phyloP scores from a whole-genome alignment of 1,284 basidiomycete genomes.

The Uromyces viciae-fabae region DNA sequence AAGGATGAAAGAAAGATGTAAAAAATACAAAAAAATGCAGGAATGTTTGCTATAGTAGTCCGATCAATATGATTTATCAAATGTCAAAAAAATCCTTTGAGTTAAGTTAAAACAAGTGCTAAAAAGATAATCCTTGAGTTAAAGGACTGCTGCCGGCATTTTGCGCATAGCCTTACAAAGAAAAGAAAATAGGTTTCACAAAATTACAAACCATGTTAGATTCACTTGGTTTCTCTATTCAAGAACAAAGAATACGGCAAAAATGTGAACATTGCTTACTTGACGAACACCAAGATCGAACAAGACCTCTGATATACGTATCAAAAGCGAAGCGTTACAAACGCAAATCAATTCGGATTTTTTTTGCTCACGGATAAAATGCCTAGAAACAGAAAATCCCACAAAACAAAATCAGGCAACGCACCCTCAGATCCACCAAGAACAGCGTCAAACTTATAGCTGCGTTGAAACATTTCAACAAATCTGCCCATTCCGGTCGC shows the following conservation, averaged over 20 bases:
- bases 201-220: neutral
- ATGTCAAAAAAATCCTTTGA: too few species aligned
- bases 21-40: too few species aligned
- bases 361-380: neutral
- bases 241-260: neutral
- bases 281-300: slow-evolving; percentile 61
- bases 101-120: too few species aligned
- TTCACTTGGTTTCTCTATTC: neutral
- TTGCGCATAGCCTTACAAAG: slow-evolving; percentile 51
- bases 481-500: slow-evolving; percentile 63
- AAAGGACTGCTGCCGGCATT: slow-evolving; percentile 54
- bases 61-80: too few species aligned
- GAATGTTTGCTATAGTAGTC: too few species aligned
- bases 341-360: neutral
- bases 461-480: slow-evolving; percentile 59
- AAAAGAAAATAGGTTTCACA: neutral
- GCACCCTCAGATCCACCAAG: slow-evolving; percentile 53
- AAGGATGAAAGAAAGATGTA: too few species aligned
- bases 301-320: slow-evolving; percentile 55
- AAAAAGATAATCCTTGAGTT: too few species aligned
- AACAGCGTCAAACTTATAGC: slow-evolving; percentile 72
- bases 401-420: too few species aligned
- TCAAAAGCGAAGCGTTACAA: neutral
- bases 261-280: slow-evolving; percentile 49
- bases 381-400: neutral